Base-by-base conservation (phyloP, 1,139 yeast species). In the Kodamaea arcana region DNA sequence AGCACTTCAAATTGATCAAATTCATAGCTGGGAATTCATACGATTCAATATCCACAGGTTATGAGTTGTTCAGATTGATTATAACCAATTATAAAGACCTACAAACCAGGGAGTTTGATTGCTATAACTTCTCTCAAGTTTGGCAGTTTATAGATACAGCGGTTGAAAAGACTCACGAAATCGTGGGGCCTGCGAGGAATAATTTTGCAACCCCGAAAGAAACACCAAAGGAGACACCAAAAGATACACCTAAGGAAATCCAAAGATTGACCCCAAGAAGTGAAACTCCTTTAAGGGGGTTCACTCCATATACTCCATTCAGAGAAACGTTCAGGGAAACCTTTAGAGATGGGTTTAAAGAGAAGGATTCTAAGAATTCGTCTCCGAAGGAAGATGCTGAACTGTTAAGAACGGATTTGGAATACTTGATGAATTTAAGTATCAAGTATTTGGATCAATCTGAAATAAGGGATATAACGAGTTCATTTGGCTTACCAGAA, bases 231-330 rank as follows among this genome's bases (percentile, higher is more conserved):
- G 58, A 58, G 38, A 60, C 59, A n/a, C 52, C 53, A 1, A 50
- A 51, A n/a, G 69, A 62, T 12, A 58, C 69, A 1, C 69, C 69
- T 1, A 51, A 64, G 57, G 62, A 57, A 31, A 54, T 64, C n/a
- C n/a, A n/a, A n/a, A 4, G 7, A 10, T 29, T n/a, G 29, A 30
- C 22, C 27, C 24, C 15, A 30, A 23, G n/a, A 37, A 29, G 11
- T 18, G 31, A 7, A 29, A 35, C 25, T 28, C 31, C 2, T 15
- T 21, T 4, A 32, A 34, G 11, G 29, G 31, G 20, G 31, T 23
- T 5, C 34, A 24, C 16, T 14, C 16, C 9, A 7, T 6, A 18
- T 7, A 18, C 22, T 7, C 22, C 22, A 18, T 7, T 6, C 6
- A 7, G 6, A 7, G 22, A 18, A 7, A 18, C 9, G 9, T 18